Conservation (phyloP, 129 eudicot genomes). For the Flaveria sonorensis region DNA sequence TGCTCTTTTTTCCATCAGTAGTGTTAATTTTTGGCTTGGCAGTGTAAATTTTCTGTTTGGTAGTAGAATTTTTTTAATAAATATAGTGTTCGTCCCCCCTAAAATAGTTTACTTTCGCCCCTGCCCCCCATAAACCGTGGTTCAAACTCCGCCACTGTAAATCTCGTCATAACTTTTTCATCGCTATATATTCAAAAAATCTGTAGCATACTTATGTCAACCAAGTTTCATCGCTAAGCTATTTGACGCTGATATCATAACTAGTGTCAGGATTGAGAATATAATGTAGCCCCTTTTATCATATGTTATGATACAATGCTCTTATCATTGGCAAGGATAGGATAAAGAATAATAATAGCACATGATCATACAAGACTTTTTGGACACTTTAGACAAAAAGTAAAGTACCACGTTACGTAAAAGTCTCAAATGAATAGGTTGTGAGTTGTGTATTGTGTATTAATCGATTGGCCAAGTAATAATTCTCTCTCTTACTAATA, state of each 20-base stretch:
- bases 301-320: conserved; percentile 14
- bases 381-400: conserved; percentile 16
- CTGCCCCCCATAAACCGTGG: no score
- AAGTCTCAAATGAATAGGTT: background rate
- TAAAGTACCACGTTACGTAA: conserved; percentile 12
- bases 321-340: conserved; percentile 18
- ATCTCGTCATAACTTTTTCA: background rate
- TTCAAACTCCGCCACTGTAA: no score
- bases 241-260: background rate
- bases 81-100: no score
- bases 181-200: background rate
- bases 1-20: no score
- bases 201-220: background rate
- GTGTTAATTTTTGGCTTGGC: no score
- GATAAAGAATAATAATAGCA: conserved; percentile 21
- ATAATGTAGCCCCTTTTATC: conserved; percentile 12
- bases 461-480: no score
- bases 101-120: no score
- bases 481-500: no score
- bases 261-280: conserved; percentile 10
- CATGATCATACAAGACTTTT: conserved; percentile 1
- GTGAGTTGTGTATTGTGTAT: background rate
- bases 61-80: no score
- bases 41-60: no score
- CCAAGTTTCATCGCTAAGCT: background rate